phyloP scores from a whole-genome alignment of 2,329 filamentous ascomycete species.

The Plenodomus biglobosus region DNA sequence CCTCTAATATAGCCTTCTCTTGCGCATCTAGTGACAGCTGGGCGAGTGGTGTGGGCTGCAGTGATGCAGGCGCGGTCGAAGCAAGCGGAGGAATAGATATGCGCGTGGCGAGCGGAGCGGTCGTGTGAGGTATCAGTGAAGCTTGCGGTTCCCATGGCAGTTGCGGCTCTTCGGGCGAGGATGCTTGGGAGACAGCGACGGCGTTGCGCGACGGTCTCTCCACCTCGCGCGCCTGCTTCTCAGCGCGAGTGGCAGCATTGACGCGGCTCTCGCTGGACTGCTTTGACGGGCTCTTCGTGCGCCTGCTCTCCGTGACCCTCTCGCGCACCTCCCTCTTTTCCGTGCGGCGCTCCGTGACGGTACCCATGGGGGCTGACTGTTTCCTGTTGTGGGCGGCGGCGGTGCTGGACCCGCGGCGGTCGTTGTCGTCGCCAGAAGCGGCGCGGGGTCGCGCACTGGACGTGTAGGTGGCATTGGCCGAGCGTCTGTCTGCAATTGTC shows the following conservation, averaged over 20 bases:
- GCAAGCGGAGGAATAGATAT: constrained; percentile 63
- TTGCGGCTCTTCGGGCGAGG: constrained; percentile 28
- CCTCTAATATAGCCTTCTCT: constrained; percentile 84
- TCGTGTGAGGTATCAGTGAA: constrained; percentile 68
- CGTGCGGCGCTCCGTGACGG: constrained; percentile 33
- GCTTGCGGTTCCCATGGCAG: constrained; percentile 77
- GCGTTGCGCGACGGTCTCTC: constrained; percentile 28
- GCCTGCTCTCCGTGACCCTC: constrained; percentile 37
- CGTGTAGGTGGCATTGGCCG: constrained; percentile 35
- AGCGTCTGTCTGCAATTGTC: constrained; percentile 35
- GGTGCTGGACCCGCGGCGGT: constrained; percentile 23
- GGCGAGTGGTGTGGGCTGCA: constrained; percentile 68
- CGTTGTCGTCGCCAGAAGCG: constrained; percentile 38
- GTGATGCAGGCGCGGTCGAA: constrained; percentile 66
- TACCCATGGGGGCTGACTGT: constrained; percentile 25
- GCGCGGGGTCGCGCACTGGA: constrained; percentile 43
- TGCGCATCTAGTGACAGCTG: constrained; percentile 78
- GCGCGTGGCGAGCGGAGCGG: constrained; percentile 71
- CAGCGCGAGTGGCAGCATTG: constrained; percentile 36
- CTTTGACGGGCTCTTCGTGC: constrained; percentile 44
- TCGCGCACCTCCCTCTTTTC: constrained; percentile 43
- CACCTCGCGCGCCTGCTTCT: constrained; percentile 32
- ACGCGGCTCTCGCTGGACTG: constrained; percentile 36
- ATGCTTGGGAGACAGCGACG: constrained; percentile 21
- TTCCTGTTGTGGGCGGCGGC: constrained; percentile 36